phyloP scores from a whole-genome alignment of 305 asterid species.

The Petunia hybrid region DNA sequence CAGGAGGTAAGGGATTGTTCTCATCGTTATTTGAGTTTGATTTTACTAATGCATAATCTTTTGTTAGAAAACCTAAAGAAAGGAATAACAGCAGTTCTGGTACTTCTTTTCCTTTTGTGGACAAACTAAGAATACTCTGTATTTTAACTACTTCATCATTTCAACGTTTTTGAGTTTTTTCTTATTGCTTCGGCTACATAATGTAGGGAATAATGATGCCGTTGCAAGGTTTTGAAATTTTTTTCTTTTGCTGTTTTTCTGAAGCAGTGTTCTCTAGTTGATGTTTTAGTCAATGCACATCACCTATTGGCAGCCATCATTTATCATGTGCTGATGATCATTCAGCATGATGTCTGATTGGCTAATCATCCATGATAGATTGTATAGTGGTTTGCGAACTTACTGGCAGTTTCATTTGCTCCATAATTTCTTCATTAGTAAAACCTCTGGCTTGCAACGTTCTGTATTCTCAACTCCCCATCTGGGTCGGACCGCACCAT shows the following conservation, averaged over 20 bases:
- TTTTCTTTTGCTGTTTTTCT: background rate
- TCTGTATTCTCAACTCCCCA: background rate
- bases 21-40: background rate
- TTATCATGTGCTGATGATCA: constrained; percentile 3
- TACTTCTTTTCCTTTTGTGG: background rate
- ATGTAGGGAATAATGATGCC: background rate
- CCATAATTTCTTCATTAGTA: background rate
- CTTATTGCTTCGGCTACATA: too few relatives aligned
- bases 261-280: background rate
- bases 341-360: background rate
- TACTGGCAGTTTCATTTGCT: background rate
- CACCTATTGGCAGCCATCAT: background rate
- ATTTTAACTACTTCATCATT: too few relatives aligned
- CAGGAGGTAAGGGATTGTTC: constrained; percentile 70
- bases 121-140: background rate
- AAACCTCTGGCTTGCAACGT: background rate
- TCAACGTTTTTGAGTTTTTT: too few relatives aligned
- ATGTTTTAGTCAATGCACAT: background rate
- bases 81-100: background rate
- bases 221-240: background rate
- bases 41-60: background rate
- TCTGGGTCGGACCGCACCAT: background rate
- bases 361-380: constrained; percentile 2
- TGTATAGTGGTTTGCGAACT: background rate
- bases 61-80: background rate